Evolutionary conservation across 352 stramenopile genomes (phyloP), one percentile per base, ranked within the genome.

Genomic region (Pythium aphanidermatum): DNA sequence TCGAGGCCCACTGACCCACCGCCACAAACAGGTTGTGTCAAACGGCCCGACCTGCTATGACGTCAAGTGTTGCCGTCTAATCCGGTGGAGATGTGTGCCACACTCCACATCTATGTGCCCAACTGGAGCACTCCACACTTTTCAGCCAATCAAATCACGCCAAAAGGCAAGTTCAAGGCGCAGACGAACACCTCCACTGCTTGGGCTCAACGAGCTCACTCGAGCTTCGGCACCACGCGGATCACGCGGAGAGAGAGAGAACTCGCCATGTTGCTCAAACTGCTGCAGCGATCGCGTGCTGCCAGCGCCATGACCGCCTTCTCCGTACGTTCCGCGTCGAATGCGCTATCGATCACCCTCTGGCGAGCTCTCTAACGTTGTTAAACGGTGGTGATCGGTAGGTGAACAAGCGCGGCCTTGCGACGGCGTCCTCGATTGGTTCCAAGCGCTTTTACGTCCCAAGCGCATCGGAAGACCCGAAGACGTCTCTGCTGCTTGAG

Each of bases 401-500:
- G 49, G 36, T 29, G 2, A 44, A 56, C 30, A 29, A 44, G 26
- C 49, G 45, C 16, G 32, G 36, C 4, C 24, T 49, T 24, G 43
- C 58, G 19, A 55, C 58, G 5, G 30, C 24, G 1, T 16, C 17
- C 9, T 19, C 51, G 26, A 16, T 46, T 34, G 60, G 44, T 33
- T 63, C 59, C 28, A 61, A 69, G 9, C 58, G 52, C 16, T 58
- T 59, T 23, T 62, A 64, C 39, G 39, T 62, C 20, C 52, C 52
- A 17, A 47, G 36, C 35, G 42, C 54, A 0, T 27, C 46, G 19
- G 76, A 86, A 38, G 57, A 80, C 55, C 58, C 64, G 50, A 91
- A 91, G 73, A 91, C 74, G 33, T 85, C 74, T 46, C 65, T 91
- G 34, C 49, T 87, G 44, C 58, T 91, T n/a, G 69, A 91, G 39